Percentiles rank a stretch among this genome's conserved stretches.
These are phyloP conservation scores for Melaleuca quinquenervia DNA, from an alignment of 345 rosid genomes.

Conservation along the genomic window DNA sequence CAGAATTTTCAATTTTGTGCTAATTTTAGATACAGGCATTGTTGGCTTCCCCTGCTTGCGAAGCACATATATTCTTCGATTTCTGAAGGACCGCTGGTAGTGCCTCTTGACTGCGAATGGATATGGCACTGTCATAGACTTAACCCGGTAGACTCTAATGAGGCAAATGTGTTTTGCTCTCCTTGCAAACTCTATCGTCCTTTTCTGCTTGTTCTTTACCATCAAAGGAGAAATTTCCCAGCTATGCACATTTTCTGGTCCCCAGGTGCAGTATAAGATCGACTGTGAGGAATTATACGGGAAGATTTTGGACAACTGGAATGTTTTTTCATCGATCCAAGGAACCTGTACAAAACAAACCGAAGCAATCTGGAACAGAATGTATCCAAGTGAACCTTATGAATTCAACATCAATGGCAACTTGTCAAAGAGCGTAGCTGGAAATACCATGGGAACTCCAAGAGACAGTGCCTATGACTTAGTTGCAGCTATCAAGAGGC, in stretches of 20 bases:
- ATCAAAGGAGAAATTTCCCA: not conserved
- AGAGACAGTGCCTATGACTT: slow-evolving; percentile 60
- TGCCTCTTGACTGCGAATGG: slow-evolving; percentile 97
- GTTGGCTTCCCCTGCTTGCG: slow-evolving; percentile 92
- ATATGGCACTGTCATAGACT: slow-evolving; percentile 97
- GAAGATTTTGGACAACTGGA: slow-evolving; percentile 36
- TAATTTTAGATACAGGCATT: slow-evolving; percentile 61
- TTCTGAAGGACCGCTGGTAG: slow-evolving; percentile 50
- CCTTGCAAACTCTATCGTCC: not conserved
- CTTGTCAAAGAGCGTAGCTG: slow-evolving; percentile 3
- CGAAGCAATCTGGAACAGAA: slow-evolving; percentile 45
- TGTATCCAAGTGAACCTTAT: slow-evolving; percentile 69
- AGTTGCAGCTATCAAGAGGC: slow-evolving; percentile 74
- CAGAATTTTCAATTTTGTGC: not conserved
- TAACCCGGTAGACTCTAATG: slow-evolving; percentile 51
- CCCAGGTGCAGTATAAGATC: slow-evolving; percentile 60
- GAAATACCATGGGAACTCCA: slow-evolving; percentile 1
- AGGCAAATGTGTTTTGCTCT: not conserved
- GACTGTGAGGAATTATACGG: slow-evolving; percentile 69
- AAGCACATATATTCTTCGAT: slow-evolving; percentile 23
- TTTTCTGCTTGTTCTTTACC: not conserved
- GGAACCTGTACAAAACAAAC: slow-evolving; percentile 33
- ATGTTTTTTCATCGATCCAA: slow-evolving; percentile 46
- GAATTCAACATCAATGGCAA: slow-evolving; percentile 25
- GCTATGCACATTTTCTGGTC: not conserved